These are phyloP conservation scores for Lasiodiplodia hormozganensis DNA, from an alignment of 2,329 filamentous ascomycete genomes.

Conservation along the genomic window DNA sequence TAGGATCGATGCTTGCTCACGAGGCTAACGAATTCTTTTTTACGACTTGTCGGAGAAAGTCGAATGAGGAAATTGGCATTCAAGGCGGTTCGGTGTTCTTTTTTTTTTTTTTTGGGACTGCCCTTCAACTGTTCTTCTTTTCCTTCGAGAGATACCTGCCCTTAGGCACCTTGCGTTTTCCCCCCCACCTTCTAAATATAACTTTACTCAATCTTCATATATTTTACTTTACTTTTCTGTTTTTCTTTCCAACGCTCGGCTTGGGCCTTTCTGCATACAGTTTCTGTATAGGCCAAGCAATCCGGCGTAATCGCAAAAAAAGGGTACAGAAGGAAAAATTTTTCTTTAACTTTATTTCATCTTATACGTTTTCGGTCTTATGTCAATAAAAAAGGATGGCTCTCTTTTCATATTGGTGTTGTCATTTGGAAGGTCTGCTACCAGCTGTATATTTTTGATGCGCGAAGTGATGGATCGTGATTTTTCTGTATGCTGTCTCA, in stretches of 20 bases:
- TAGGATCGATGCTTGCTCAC: not conserved
- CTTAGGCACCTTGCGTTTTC: constrained; percentile 2
- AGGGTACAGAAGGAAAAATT: too few relatives aligned
- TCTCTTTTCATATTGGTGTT: too few relatives aligned
- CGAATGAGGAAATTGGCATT: not conserved
- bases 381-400: too few relatives aligned
- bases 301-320: too few relatives aligned
- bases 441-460: too few relatives aligned
- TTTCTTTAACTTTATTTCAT: too few relatives aligned
- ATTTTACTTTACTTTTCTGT: not conserved
- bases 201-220: not conserved
- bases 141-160: constrained; percentile 11
- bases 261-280: not conserved
- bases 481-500: too few relatives aligned
- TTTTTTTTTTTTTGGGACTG: not conserved
- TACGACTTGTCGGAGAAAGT: not conserved
- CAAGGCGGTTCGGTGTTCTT: not conserved
- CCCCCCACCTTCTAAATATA: not conserved
- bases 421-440: too few relatives aligned
- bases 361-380: too few relatives aligned
- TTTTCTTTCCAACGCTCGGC: not conserved
- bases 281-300: too few relatives aligned
- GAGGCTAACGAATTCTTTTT: not conserved
- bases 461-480: too few relatives aligned
- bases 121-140: not conserved